phyloP scores from a whole-genome alignment of 164 flowering plant species.

The Cinnamomum micranthum region DNA sequence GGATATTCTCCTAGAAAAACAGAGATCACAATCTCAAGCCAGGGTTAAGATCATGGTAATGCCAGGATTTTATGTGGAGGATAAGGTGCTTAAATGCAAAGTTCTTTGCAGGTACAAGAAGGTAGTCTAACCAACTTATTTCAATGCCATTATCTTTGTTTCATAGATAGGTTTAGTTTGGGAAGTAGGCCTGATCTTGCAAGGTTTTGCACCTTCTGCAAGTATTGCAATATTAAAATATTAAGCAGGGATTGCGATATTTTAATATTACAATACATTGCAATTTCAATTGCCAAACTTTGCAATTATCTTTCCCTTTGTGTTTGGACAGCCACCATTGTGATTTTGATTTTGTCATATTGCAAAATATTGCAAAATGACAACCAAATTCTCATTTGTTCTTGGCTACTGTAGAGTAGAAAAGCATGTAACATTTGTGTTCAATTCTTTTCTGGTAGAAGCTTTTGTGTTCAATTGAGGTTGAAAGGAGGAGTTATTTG shows the following conservation, averaged over 20 bases:
- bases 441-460: not conserved
- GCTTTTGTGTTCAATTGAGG: not conserved
- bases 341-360: not conserved
- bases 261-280: not conserved
- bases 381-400: not conserved
- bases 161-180: not conserved
- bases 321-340: not conserved
- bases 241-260: not conserved
- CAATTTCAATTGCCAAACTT: not conserved
- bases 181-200: not conserved
- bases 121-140: constrained; percentile 8
- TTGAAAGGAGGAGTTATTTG: not conserved
- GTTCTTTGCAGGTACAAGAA: constrained; percentile 79
- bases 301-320: not conserved
- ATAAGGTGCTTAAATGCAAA: constrained; percentile 70
- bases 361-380: not conserved
- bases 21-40: constrained; percentile 40
- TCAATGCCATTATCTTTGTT: not conserved
- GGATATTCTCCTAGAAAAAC: constrained; percentile 55
- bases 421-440: not conserved
- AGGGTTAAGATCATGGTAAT: constrained; percentile 82
- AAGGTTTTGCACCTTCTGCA: not conserved
- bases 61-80: constrained; percentile 95
- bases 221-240: not conserved
- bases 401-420: not conserved